A percentile compares a stretch with the other conserved stretches of the same genome.
These are phyloP conservation scores for Vigna hirtella DNA, from an alignment of 306 rosid genomes.

Conservation along the genomic window DNA sequence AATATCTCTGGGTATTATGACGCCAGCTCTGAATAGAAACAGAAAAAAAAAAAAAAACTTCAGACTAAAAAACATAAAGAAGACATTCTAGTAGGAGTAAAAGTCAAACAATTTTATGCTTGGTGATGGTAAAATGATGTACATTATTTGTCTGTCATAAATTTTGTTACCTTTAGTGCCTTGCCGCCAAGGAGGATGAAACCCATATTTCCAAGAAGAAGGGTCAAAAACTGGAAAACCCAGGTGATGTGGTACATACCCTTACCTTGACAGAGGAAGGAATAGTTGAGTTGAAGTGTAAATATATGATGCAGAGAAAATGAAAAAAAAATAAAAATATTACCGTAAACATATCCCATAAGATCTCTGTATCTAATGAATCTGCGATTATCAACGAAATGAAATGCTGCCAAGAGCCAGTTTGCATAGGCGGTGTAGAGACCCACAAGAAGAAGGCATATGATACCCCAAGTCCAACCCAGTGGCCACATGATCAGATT, in stretches of 20 bases:
- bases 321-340: background rate
- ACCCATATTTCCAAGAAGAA: slow-evolving; percentile 69
- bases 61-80: too few species aligned
- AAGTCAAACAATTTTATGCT: too few species aligned
- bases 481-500: slow-evolving; percentile 61
- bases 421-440: slow-evolving; percentile 66
- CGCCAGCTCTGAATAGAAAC: too few species aligned
- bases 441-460: slow-evolving; percentile 58
- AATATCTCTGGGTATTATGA: too few species aligned
- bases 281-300: background rate
- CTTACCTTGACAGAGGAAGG: slow-evolving; percentile 43
- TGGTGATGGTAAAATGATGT: too few species aligned
- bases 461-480: slow-evolving; percentile 70
- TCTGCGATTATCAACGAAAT: slow-evolving; percentile 60
- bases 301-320: background rate
- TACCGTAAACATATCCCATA: slow-evolving; percentile 64
- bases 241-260: slow-evolving; percentile 60
- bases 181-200: slow-evolving; percentile 67
- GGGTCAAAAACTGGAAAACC: slow-evolving; percentile 58
- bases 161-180: slow-evolving; percentile 55
- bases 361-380: slow-evolving; percentile 77
- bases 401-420: slow-evolving; percentile 72
- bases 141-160: too few species aligned
- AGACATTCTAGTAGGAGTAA: too few species aligned
- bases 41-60: too few species aligned